Evolutionary conservation across 1,284 basidiomycete species (phyloP), one percentile per base, ranked within the genome.

Genomic region (Malassezia restricta): DNA sequence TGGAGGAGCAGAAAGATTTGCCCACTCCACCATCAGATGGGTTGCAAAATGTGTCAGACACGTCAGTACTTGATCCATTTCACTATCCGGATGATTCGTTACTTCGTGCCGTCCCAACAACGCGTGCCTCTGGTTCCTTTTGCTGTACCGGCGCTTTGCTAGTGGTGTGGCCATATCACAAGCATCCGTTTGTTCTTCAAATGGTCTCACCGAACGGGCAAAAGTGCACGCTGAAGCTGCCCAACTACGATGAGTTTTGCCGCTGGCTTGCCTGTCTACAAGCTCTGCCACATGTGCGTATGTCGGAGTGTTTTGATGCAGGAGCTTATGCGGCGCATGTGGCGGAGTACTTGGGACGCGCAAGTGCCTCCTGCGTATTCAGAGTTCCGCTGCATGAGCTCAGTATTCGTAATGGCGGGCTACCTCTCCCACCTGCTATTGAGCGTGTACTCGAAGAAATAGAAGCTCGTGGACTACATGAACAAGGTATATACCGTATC

Each of bases 401-500:
- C 3, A 52, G 55, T 8, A 59, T 61, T 37, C 58, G 63, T 29
- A 66, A 65, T 20, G 62, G 61, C 3, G 53, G 56, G 8, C 15
- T 31, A 6, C 46, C 56, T 3, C 58, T 73, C 3, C 70, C 70
- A 2, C 55, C 63, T 0, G 67, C 59, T n/a, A 54, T 73, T 20
- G 66, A 69, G 51, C 47, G 66, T 14, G 63, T 73, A 61, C 59
- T 73, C 43, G 58, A 63, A n/a, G 67, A 71, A 48, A 59, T 73
- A 39, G 70, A 73, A 47, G 49, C 63, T 1, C 58, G 70, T 45
- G 69, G 70, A n/a, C 48, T 73, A 27, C 49, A 58, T 30, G 70
- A 73, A 55, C 64, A 68, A 48, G 70, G 70, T 15, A 71, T 73
- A 51, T 73, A 73, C 50, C 67, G 70, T 17, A 66, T 73, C 49